These are phyloP conservation scores for Kluyveromyces wickerhamii DNA, from an alignment of 805 yeast genomes.

Conservation along the genomic window DNA sequence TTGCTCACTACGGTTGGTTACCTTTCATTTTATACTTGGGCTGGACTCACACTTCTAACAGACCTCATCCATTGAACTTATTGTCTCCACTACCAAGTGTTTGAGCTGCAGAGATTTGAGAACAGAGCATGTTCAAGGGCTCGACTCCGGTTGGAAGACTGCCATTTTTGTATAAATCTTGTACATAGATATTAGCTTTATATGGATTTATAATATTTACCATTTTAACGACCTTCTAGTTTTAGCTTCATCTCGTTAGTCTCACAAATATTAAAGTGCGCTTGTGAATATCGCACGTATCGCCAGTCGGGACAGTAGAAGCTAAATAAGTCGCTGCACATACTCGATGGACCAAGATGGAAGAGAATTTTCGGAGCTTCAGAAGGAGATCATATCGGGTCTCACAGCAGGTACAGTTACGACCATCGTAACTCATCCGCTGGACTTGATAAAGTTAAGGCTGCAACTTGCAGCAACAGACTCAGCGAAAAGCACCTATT, in stretches of 20 bases:
- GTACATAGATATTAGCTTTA: constrained; percentile 1
- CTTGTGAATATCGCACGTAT: too few relatives aligned
- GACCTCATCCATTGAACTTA: constrained; percentile 62
- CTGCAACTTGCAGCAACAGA: constrained; percentile 51
- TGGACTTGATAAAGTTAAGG: constrained; percentile 78
- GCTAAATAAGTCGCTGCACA: too few relatives aligned
- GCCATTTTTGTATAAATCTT: neutral
- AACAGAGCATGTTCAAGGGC: neutral
- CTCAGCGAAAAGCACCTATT: constrained; percentile 20
- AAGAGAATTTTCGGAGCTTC: too few relatives aligned
- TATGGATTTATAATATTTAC: neutral
- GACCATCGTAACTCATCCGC: constrained; percentile 78
- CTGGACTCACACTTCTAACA: constrained; percentile 71
- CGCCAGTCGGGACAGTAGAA: too few relatives aligned
- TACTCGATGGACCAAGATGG: too few relatives aligned
- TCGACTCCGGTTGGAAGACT: neutral
- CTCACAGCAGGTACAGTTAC: constrained; percentile 73
- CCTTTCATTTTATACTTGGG: constrained; percentile 92
- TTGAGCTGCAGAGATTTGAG: constrained; percentile 7
- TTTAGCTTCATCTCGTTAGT: too few relatives aligned
- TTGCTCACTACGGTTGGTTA: constrained; percentile 94
- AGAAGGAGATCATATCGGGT: constrained; percentile 60
- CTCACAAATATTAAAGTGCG: too few relatives aligned
- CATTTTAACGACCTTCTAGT: neutral
- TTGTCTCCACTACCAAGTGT: constrained; percentile 33